Base-by-base conservation (phyloP, 768 basidiomycete species). In the Leccinum arenicola region DNA sequence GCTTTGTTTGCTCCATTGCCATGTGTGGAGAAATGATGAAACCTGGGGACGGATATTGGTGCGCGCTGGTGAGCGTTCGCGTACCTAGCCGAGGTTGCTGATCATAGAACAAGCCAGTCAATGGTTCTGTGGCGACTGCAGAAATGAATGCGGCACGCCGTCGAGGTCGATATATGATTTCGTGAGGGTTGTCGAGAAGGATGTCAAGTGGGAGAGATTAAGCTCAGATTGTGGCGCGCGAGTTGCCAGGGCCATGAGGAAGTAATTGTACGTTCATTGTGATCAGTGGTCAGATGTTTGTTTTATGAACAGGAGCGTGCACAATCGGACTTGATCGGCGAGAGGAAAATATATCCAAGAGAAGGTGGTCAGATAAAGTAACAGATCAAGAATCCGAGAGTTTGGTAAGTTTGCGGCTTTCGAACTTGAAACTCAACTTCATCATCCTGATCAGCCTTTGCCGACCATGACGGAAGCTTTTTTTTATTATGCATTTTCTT, bases 251-350 rank as follows among this genome's bases (percentile, higher is more conserved):
- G 61, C 38, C 53, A 43, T 40, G 61, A 54, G 61, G 40, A 62
- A 47, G 23, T 54, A 9, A 52, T 54, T 27, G 52, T 61, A 54
- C 35, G 54, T 62, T 60, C 59, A 59, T 59, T 68, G 67, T 66
- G 66, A 64, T 54, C 29, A 40, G 9, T 51, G 56, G 57, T 58
- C 23, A 29, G 55, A 36, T 38, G 56, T 38, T 57, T 17, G 56
- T 21, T 8, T 40, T 57, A 58, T 58, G 57, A 58, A 58, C 43
- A 50, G 59, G 59, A 38, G 54, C 40, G 48, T 63, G 60, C 58
- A 35, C 63, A 64, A 73, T 73, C 68, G 72, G 70, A 73, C 56
- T 69, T 70, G 71, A 73, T 71, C 64, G 70, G 70, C 71, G 72
- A 64, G 58, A 60, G 68, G 68, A 65, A 74, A 67, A 74, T 58